Percentiles rank a stretch among this genome's conserved stretches.
phyloP scores from a whole-genome alignment of 2,329 filamentous ascomycete species.

The Cladophialophora exuberans region DNA sequence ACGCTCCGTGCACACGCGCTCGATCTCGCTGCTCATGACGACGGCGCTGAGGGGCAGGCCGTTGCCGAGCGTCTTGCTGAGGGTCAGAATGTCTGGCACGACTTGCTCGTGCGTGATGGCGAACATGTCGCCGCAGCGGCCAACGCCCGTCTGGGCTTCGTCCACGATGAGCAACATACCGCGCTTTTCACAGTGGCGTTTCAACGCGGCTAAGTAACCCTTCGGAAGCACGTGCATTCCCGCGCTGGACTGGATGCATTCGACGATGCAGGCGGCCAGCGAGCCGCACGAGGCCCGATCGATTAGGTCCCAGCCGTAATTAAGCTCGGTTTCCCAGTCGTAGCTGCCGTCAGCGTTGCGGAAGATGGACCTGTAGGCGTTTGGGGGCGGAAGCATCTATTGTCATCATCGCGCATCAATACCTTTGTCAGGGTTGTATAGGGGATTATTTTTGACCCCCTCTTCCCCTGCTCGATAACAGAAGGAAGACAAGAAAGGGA shows the following conservation, averaged over 20 bases:
- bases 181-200: slow-evolving; percentile 56
- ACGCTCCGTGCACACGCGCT: slow-evolving; percentile 50
- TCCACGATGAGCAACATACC: slow-evolving; percentile 63
- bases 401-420: too few species aligned
- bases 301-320: slow-evolving; percentile 65
- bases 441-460: too few species aligned
- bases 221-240: slow-evolving; percentile 63
- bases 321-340: slow-evolving; percentile 67
- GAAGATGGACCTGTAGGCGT: slow-evolving; percentile 66
- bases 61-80: slow-evolving; percentile 65
- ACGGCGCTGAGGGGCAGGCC: slow-evolving; percentile 64
- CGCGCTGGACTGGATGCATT: slow-evolving; percentile 62
- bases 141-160: slow-evolving; percentile 63
- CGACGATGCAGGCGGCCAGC: slow-evolving; percentile 65
- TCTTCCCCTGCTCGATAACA: too few species aligned
- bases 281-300: slow-evolving; percentile 64
- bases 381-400: slow-evolving; percentile 63
- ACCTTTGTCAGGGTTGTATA: too few species aligned
- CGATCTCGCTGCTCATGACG: slow-evolving; percentile 59
- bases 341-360: slow-evolving; percentile 62
- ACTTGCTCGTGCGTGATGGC: slow-evolving; percentile 60
- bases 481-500: too few species aligned
- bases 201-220: slow-evolving; percentile 62
- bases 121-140: slow-evolving; percentile 61
- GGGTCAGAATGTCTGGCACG: slow-evolving; percentile 62